Conservation (phyloP, 1,284 basidiomycete species). For the Cystobasidiaceae sp. region DNA sequence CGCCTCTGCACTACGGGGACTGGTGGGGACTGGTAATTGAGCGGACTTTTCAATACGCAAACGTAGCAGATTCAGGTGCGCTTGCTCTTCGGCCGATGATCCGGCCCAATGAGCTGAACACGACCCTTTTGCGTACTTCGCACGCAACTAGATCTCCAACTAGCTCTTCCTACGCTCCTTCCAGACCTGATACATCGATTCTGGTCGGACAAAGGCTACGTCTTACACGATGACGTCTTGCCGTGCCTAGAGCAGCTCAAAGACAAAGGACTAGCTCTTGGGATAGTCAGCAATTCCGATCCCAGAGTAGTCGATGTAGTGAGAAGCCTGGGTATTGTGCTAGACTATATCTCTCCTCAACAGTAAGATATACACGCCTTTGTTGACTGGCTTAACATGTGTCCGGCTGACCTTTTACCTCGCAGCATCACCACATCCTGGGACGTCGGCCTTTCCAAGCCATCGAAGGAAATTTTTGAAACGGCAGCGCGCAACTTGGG, state of each 20-base stretch:
- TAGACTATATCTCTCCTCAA: constrained; percentile 4
- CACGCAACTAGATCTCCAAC: constrained; percentile 17
- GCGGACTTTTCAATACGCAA: constrained; percentile 34
- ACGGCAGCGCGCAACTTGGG: constrained; percentile 3
- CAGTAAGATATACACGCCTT: background rate
- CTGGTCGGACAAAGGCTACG: constrained; percentile 35
- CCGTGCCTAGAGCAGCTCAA: constrained; percentile 29
- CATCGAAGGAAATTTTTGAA: constrained; percentile 18
- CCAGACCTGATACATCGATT: constrained; percentile 36
- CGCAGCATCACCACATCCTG: constrained; percentile 25
- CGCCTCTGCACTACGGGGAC: constrained; percentile 30
- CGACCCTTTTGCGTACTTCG: background rate
- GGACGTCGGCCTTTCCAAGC: constrained; percentile 29
- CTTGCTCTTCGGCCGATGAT: background rate
- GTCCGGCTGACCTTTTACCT: background rate
- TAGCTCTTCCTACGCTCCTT: constrained; percentile 29
- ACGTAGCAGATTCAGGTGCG: constrained; percentile 30
- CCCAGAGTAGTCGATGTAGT: constrained; percentile 33
- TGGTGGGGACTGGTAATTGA: constrained; percentile 40
- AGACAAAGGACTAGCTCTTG: background rate
- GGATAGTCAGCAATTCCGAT: constrained; percentile 38
- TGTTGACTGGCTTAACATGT: background rate
- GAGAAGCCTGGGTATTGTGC: constrained; percentile 32
- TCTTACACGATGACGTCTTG: constrained; percentile 33
- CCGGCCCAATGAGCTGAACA: background rate